Evolutionary conservation across 1,284 basidiomycete genomes (phyloP).

Genomic region (Wallemia ichthyophaga): DNA sequence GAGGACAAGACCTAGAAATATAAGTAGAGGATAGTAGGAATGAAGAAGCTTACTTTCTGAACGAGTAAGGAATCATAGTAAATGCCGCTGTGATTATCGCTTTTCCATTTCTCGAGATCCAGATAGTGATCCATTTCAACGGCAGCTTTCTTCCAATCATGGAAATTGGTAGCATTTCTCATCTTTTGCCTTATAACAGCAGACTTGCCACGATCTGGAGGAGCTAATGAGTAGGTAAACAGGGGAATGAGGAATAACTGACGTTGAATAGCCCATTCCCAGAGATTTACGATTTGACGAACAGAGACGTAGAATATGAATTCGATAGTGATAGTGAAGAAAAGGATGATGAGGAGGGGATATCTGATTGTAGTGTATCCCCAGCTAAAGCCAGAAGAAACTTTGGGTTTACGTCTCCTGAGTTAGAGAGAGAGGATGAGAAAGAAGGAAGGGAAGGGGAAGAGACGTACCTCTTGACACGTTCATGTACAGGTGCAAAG

Average conservation of each 20-base stretch:
- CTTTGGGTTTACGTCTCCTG: constrained; percentile 21
- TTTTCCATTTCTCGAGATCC: constrained; percentile 65
- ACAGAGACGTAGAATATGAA: constrained; percentile 64
- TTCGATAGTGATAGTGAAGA: constrained; percentile 51
- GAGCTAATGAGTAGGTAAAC: constrained; percentile 2
- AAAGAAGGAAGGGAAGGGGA: not conserved
- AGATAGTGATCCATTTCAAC: constrained; percentile 47
- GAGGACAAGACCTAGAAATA: constrained; percentile 29
- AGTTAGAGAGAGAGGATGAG: constrained; percentile 1
- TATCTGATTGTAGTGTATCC: constrained; percentile 53
- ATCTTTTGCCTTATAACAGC: constrained; percentile 42
- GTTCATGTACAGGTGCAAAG: constrained; percentile 68
- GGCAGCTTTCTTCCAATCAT: constrained; percentile 53
- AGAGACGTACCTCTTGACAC: constrained; percentile 30
- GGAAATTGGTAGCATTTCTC: constrained; percentile 39
- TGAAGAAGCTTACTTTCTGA: constrained; percentile 23
- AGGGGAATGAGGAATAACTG: not conserved
- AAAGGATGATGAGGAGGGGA: constrained; percentile 57
- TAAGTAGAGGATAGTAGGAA: not conserved
- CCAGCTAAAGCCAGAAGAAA: constrained; percentile 27
- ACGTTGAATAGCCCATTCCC: constrained; percentile 40
- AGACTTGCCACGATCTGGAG: constrained; percentile 49
- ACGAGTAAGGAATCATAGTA: constrained; percentile 70
- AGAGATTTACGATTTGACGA: constrained; percentile 70
- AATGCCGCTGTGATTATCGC: constrained; percentile 35